phyloP scores from a whole-genome alignment of 2,329 filamentous ascomycete genomes.

The Aspergillus niger region DNA sequence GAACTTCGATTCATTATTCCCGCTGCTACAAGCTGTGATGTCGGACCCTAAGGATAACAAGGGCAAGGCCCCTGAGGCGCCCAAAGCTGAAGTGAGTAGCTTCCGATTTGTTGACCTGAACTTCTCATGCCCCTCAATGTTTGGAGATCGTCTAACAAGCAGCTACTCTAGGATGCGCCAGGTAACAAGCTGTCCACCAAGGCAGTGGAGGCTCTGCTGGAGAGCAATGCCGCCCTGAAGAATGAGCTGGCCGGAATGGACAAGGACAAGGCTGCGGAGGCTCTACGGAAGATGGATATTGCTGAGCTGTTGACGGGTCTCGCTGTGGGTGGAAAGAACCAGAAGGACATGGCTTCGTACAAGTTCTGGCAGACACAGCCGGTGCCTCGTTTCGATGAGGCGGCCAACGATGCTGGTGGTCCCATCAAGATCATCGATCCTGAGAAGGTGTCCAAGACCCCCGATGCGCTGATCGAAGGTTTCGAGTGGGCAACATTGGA shows the following conservation, averaged over 20 bases:
- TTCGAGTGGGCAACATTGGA: slow-evolving; percentile 97
- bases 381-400: slow-evolving; percentile 76
- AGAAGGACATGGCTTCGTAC: slow-evolving; percentile 94
- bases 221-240: slow-evolving; percentile 64
- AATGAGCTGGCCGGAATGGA: slow-evolving; percentile 72
- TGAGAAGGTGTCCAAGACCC: slow-evolving; percentile 76
- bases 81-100: slow-evolving; percentile 17
- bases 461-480: slow-evolving; percentile 71
- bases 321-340: slow-evolving; percentile 79
- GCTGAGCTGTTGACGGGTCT: slow-evolving; percentile 53
- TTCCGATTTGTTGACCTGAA: background rate
- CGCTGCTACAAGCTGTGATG: slow-evolving; percentile 28
- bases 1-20: slow-evolving; percentile 13
- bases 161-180: slow-evolving; percentile 26
- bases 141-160: slow-evolving; percentile 18
- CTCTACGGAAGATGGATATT: slow-evolving; percentile 53
- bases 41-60: slow-evolving; percentile 37
- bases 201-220: slow-evolving; percentile 44
- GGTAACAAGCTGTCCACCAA: slow-evolving; percentile 40
- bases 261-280: slow-evolving; percentile 58
- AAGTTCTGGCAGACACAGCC: slow-evolving; percentile 99
- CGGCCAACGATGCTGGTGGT: slow-evolving; percentile 67
- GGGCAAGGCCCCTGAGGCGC: slow-evolving; percentile 34
- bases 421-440: slow-evolving; percentile 79
- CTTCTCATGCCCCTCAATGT: background rate